Evolutionary conservation across 2,329 filamentous ascomycete genomes (phyloP), one percentile per base, ranked within the genome.

Genomic region (Aspergillus nomiae): DNA sequence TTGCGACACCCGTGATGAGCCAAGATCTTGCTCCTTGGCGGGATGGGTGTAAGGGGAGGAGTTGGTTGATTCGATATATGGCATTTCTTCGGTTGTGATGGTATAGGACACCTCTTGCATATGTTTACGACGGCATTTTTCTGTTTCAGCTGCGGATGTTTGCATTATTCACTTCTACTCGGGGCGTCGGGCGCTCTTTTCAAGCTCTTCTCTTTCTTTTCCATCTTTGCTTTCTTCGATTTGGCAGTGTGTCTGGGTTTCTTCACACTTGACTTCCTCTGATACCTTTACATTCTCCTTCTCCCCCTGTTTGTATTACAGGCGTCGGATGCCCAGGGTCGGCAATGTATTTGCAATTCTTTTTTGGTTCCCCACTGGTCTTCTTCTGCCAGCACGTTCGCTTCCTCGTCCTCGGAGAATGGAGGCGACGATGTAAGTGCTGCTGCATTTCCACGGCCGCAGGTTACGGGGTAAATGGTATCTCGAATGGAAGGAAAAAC

Each of bases 51-150:
- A 16, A 28, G 51, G 68, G 62, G 66, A 69, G 73, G 70, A 70
- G 67, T 68, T 66, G 66, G 67, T 68, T 71, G 70, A 68, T 75
- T 76, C 69, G 70, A 78, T 77, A 72, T 76, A 65, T 76, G 73
- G 74, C 73, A 76, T 77, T 73, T 77, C 73, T 73, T 76, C 74
- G 74, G 74, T 77, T 77, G 76, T 75, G 73, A 76, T 74, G 74
- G 75, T 76, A 76, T 75, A 71, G 66, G 72, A 71, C 71, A 74
- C 69, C 70, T 74, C 65, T 76, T 76, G 74, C 74, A 76, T 76
- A 77, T 76, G 74, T 73, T 76, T 77, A 76, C 69, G 74, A 76
- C 71, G 70, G 73, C 73, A 69, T 72, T 64, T 69, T 55, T 65
- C 68, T 73, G 65, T 72, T 74, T 73, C 62, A 69, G 63, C 71